Base-by-base conservation (phyloP, 2,329 filamentous ascomycete species). In the Xylariaceae sp. region DNA sequence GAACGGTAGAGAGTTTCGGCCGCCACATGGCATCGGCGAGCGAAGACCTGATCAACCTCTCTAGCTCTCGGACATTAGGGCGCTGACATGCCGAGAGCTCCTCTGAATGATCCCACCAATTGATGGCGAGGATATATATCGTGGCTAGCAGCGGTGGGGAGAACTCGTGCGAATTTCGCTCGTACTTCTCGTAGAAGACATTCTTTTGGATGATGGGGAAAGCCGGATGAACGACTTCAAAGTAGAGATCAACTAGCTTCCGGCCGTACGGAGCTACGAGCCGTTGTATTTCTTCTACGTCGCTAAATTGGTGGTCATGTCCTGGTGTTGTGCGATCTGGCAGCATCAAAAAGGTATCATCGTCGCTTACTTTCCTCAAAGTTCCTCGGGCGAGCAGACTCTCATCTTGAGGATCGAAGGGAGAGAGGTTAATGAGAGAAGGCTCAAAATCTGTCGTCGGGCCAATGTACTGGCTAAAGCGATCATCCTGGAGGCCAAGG, bases 191-290 rank as follows among this genome's bases (percentile, higher is more conserved):
- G 51, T 87, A 72, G 55, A 92, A 92, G 45, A 90, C 80, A 47
- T 81, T 77, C 67, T 90, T 91, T 62, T 93, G 86, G 32, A 93
- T 76, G 55, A 94, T 87, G 19, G 88, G 88, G 58, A 90, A 91
- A 54, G 78, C 85, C 0, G 87, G 87, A 63, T 93, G 88, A 19
- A 93, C 83, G 49, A 87, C 77, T 49, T 80, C 77, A 62, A 94
- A 94, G 71, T 91, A 95, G 32, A 93, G 71, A 55, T 90, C 84
- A 54, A 95, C 79, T 46, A 95, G 71, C 42, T 78, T 79, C 44
- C 82, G 81, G n/a, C 88, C 88, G 64, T 93, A 79, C 3, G 87
- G 85, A 19, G 81, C 77, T 25, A 95, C 85, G 33, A 89, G 74
- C 44, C 78, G 77, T 68, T 95, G 87, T 57, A 95, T 82, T 52